Conservation (phyloP, 2,329 filamentous ascomycete species). For the Verticillium tricorpus region DNA sequence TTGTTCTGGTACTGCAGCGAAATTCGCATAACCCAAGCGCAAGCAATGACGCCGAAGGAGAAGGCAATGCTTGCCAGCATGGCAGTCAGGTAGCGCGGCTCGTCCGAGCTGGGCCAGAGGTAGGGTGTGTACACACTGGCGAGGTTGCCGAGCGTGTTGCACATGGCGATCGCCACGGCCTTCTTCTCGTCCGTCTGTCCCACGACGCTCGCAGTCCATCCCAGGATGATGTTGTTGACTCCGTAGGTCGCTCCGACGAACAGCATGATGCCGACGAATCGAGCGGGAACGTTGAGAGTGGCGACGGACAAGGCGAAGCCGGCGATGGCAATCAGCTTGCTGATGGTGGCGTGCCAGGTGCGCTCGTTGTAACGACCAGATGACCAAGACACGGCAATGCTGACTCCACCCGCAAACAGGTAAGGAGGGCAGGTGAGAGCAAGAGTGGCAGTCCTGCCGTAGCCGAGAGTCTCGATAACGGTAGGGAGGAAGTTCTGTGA, state of each 20-base stretch:
- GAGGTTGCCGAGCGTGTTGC: constrained; percentile 12
- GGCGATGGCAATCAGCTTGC: constrained; percentile 35
- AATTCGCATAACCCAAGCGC: constrained; percentile 30
- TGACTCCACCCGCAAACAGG: constrained; percentile 31
- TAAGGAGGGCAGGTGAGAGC: constrained; percentile 44
- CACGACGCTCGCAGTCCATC: constrained; percentile 34
- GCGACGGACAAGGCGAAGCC: constrained; percentile 16
- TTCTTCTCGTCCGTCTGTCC: constrained; percentile 44
- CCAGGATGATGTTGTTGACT: constrained; percentile 39
- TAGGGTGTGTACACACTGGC: constrained; percentile 15
- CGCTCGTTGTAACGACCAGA: constrained; percentile 42
- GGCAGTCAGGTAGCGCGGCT: constrained; percentile 12
- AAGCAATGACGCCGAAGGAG: constrained; percentile 26
- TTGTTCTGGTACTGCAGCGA: constrained; percentile 30
- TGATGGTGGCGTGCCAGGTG: constrained; percentile 41
- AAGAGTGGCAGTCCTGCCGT: constrained; percentile 37
- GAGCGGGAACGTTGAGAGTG: constrained; percentile 15
- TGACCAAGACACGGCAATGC: constrained; percentile 31
- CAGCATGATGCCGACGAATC: constrained; percentile 26
- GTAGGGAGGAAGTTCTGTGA: constrained; percentile 20
- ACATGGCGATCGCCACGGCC: constrained; percentile 32
- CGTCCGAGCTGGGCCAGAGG: constrained; percentile 12
- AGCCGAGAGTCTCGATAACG: constrained; percentile 37
- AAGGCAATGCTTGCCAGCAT: constrained; percentile 18
- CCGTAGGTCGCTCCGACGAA: constrained; percentile 30